Evolutionary conservation across 1,284 basidiomycete genomes (phyloP), one percentile per base, ranked within the genome.

Genomic region (Veloporphyrellus conicus): DNA sequence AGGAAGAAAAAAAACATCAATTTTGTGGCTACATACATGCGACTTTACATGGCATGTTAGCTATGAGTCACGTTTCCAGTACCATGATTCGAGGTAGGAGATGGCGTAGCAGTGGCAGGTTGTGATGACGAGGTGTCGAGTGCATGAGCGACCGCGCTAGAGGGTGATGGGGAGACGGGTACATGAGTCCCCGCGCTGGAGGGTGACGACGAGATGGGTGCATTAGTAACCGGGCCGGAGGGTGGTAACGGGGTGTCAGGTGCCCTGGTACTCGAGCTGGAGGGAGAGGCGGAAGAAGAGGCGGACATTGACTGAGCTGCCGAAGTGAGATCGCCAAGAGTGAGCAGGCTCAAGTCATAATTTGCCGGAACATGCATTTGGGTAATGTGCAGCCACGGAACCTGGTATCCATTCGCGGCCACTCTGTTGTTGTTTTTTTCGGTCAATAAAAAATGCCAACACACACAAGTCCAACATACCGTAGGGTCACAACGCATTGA

Each of bases 381-480:
- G 29, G 66, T 61, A 31, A 81, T 61, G 40, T 79, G 71, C 45
- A 83, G 61, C 79, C 79, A 82, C 11, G 81, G 79, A 37, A 81
- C 59, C 49, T 68, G 61, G 53, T 82, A 83, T 18, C 81, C 81
- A 20, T 70, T 70, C 20, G 62, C 49, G 4, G 74, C 79, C 9
- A 81, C 54, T 34, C 69, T 71, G 34, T 48, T 25, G 7, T 34
- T 27, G 25, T 27, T 31, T 27, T 12, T 3, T 11, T 28, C 5
- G 6, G 7, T 29, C 19, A 14, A 4, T 16, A 15, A 34, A 16
- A 8, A 33, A 31, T 15, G n/a, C 23, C 35, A n/a, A n/a, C 22
- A 16, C 33, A n/a, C 4, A 29, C 8, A n/a, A 25, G 8, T 41
- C 11, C 27, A 31, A 55, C 66, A 11, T 45, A 68, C 61, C 69